Conservation (phyloP, 208 protist species). For the Acanthamoeba triangularis region DNA sequence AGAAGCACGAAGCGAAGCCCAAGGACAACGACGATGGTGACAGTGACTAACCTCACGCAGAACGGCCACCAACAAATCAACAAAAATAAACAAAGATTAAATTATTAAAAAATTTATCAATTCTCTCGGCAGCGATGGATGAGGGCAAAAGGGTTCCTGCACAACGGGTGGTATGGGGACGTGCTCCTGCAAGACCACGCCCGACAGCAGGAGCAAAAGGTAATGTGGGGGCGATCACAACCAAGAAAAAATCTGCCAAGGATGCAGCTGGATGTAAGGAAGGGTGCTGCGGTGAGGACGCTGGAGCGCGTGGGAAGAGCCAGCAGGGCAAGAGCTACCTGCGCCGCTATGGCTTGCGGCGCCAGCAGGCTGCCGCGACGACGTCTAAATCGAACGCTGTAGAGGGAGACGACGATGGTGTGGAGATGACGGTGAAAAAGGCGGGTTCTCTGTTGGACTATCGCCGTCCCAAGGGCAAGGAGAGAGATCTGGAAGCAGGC, state of each 20-base stretch:
- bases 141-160: background rate
- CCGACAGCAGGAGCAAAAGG: background rate
- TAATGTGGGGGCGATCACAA: too few relatives aligned
- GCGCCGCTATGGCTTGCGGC: background rate
- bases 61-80: too few relatives aligned
- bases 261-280: background rate
- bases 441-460: too few relatives aligned
- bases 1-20: background rate
- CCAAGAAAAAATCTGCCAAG: background rate
- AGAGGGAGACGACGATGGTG: too few relatives aligned
- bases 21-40: background rate
- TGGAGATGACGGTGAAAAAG: too few relatives aligned
- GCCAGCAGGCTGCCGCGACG: background rate
- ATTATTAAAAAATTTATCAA: too few relatives aligned
- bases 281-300: background rate
- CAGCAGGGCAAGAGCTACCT: constrained; percentile 47
- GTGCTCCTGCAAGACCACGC: background rate
- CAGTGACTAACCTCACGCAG: too few relatives aligned
- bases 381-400: too few relatives aligned
- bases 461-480: background rate
- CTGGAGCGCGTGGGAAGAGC: background rate
- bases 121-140: too few relatives aligned
- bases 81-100: too few relatives aligned
- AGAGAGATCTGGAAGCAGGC: background rate
- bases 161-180: background rate